Percentiles rank a stretch among this genome's conserved stretches.
These are phyloP conservation scores for Trichoderma sp. DNA, from an alignment of 2,329 filamentous ascomycete species.

Conservation along the genomic window DNA sequence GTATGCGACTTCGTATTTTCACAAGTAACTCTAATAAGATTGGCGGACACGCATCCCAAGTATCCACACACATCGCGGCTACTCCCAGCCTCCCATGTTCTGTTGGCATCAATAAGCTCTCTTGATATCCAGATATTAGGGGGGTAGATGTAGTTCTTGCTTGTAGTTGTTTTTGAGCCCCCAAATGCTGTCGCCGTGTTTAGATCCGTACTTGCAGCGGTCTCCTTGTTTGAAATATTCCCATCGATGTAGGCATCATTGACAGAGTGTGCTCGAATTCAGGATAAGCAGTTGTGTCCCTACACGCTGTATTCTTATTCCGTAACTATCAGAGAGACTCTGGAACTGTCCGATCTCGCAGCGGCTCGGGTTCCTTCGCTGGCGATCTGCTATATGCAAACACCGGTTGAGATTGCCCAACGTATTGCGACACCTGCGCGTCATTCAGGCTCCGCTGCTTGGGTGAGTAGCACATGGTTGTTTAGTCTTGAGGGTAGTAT, in stretches of 20 bases:
- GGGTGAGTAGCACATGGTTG: slow-evolving; percentile 18
- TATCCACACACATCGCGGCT: neutral
- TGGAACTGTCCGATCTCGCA: slow-evolving; percentile 13
- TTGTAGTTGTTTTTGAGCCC: neutral
- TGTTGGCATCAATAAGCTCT: neutral
- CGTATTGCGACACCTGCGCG: slow-evolving; percentile 21
- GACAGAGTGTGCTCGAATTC: neutral
- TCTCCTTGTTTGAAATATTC: neutral
- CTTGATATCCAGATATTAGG: neutral
- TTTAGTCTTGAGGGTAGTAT: neutral
- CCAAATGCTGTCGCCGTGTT: neutral
- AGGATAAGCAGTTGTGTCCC: neutral
- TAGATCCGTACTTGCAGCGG: neutral
- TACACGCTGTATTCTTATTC: neutral
- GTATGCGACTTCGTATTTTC: neutral
- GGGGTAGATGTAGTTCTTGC: neutral
- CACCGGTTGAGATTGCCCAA: slow-evolving; percentile 9
- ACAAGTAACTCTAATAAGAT: neutral
- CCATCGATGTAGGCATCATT: too few species aligned
- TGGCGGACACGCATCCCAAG: neutral
- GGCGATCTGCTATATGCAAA: neutral
- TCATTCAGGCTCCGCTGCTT: slow-evolving; percentile 1
- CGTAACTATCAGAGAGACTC: neutral
- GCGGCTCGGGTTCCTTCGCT: neutral
- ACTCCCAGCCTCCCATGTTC: slow-evolving; percentile 8